These are phyloP conservation scores for Beauveria rudraprayagi DNA, from an alignment of 2,329 filamentous ascomycete species.

Conservation along the genomic window DNA sequence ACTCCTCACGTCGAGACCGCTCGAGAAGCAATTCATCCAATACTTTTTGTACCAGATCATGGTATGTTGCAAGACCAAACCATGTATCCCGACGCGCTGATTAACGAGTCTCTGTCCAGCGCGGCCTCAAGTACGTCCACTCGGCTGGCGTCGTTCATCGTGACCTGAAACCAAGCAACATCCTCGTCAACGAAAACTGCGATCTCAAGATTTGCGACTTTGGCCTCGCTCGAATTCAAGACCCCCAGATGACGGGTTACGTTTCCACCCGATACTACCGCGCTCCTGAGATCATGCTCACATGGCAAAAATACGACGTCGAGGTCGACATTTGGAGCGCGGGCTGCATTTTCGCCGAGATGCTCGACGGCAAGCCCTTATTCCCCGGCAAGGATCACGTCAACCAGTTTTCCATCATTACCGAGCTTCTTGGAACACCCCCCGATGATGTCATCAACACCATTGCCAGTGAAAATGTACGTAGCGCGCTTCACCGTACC, in stretches of 20 bases:
- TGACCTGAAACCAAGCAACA: constrained; percentile 97
- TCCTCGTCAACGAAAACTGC: constrained; percentile 98
- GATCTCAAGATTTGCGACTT: constrained; percentile 99
- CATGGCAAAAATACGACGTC: constrained; percentile 99
- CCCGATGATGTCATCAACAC: constrained; percentile 98
- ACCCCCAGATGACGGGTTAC: constrained; percentile 99
- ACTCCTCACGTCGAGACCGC: constrained; percentile 84
- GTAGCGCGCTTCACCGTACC: constrained; percentile 21
- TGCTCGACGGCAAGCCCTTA: constrained; percentile 95
- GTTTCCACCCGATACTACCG: constrained; percentile 98
- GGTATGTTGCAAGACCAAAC: constrained; percentile 44
- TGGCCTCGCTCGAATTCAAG: constrained; percentile 91
- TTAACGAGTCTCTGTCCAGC: constrained; percentile 42
- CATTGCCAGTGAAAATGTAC: constrained; percentile 94
- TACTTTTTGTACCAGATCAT: constrained; percentile 99
- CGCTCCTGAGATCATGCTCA: constrained; percentile 98
- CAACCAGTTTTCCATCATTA: constrained; percentile 99
- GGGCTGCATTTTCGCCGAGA: constrained; percentile 97
- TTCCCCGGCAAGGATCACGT: constrained; percentile 99
- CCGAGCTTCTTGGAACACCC: constrained; percentile 88
- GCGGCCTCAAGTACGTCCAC: constrained; percentile 97
- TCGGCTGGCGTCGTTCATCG: constrained; percentile 96
- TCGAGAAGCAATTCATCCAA: constrained; percentile 99
- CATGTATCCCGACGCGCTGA: not conserved
- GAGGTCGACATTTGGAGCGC: constrained; percentile 99